Base-by-base conservation (phyloP, 2,329 filamentous ascomycete genomes). In the Cryphonectria carpinicola region DNA sequence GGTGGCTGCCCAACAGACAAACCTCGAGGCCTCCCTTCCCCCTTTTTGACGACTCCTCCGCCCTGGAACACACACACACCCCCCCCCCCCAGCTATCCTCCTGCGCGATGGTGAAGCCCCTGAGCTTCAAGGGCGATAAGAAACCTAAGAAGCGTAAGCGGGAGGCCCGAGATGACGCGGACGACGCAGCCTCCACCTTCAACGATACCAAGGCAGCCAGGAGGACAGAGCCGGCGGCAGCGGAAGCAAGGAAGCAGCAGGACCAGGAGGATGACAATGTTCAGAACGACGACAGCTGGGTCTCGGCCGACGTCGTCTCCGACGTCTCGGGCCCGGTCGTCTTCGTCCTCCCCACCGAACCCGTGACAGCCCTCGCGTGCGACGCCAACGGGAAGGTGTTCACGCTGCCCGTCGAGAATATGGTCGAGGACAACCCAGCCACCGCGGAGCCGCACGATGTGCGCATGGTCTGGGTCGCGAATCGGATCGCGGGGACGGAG, bases 71-170 rank as follows among this genome's bases (percentile, higher is more conserved):
- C 11, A n/a, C n/a, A n/a, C n/a, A n/a, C 19, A 11, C 60, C 35
- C 25, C 25, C 35, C 10, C 6, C 10, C 6, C 32, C 63, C 66
- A 62, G 58, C 66, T 62, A 37, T 35, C 28, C 65, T 49, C 28
- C 65, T 49, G 61, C 76, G 82, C 74, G 73, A 96, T 96, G 93
- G 91, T 97, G 76, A 98, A 97, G 80, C 91, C 95, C 64, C 88
- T 99, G 71, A 86, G 90, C 65, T 99, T 99, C 87, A 99, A 99
- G 83, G 96, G 96, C 85, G 96, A 99, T 83, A 98, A 97, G 82
- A 96, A 96, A 83, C 84, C 89, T 98, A 98, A 86, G 65, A 72
- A 72, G 66, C 70, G 71, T 11, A 71, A 68, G 71, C 67, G 71
- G 69, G 71, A 71, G 43, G 65, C 46, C 66, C 61, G 63, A 65